Base-by-base conservation (phyloP, 2,329 filamentous ascomycete species). In the Pseudogymnoascus sp. region DNA sequence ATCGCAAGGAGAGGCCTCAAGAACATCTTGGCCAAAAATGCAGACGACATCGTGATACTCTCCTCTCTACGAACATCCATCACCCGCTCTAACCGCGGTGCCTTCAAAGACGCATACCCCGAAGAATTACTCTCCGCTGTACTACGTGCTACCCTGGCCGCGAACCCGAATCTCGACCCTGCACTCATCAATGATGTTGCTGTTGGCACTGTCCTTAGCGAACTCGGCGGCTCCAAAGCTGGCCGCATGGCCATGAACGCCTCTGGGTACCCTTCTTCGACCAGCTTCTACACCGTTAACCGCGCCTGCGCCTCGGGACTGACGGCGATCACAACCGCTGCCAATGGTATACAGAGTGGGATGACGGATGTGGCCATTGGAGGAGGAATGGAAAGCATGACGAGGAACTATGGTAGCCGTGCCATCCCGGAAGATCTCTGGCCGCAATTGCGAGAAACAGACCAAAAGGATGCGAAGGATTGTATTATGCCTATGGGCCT, bases 371-470 rank as follows among this genome's bases (percentile, higher is more conserved):
- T 82, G 0, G 93, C 91, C 65, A 85, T 97, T 66, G 93, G 87
- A 8, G 93, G 90, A 1, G 93, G 93, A 31, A 96, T 96, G 90
- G 93, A 97, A 82, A 93, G 89, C 77, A 97, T 97, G 93, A 96
- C 91, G 67, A 79, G 88, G 68, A 96, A 96, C 77, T 97, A 97
- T 76, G 92, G 87, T 61, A 85, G 80, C 26, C 80, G 86, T 64
- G 93, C 93, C n/a, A 95, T 97, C 47, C 93, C 93, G 0, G 87
- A 86, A 0, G 84, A 91, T 67, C 76, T 91, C 10, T 96, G 91
- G 91, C 86, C 88, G 0, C 86, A 83, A 61, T 77, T 96, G 66
- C 84, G 79, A 69, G 82, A 88, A 1, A 86, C 82, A 3, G 76
- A 77, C 1, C 81, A 83, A 8, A 81, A 88, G 71, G 87, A 96